Evolutionary conservation across 345 rosid genomes (phyloP), one percentile per base, ranked within the genome.

Genomic region (Laguncularia racemosa): DNA sequence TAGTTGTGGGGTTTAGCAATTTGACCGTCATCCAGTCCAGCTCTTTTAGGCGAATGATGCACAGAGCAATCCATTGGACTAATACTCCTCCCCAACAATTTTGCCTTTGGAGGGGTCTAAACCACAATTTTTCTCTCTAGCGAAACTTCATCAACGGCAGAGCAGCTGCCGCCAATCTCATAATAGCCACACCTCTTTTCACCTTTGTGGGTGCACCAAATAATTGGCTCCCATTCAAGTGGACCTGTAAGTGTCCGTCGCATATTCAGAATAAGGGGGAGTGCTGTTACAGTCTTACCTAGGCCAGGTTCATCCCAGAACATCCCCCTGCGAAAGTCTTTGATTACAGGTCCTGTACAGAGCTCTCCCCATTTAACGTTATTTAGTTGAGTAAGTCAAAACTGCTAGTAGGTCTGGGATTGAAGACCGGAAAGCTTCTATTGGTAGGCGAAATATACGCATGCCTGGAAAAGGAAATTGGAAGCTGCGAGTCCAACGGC

Each of bases 271-370:
- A 92, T 80, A 60, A 92, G 86, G 59, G 99, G 80, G 13, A 92
- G 83, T 45, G 97, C 84, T 70, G 99, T 89, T 58, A 92, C 72
- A 20, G 99, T 92, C 77, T 92, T 92, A 65, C 99, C 99, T 55
- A 92, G 73, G 64, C 99, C 99, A 64, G 99, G 99, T 73, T 92
- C 99, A 75, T 92, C 98, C 66, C 98, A 92, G 73, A 92, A 86
- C 96, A 92, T 77, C 65, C 97, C 98, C 55, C 98, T 97, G 57
- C 67, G 79, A 57, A 92, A 92, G 74, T 89, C 98, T 69, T 70
- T 80, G 33, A 89, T 61, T 21, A 76, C 69, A n/a, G 97, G 98
- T n/a, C n/a, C n/a, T n/a, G n/a, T n/a, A n/a, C n/a, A n/a, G n/a
- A n/a, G n/a, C n/a, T n/a, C n/a, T n/a, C n/a, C n/a, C n/a, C n/a